Evolutionary conservation across 2,329 filamentous ascomycete species (phyloP).

Genomic region (Aspergillus terreus): DNA sequence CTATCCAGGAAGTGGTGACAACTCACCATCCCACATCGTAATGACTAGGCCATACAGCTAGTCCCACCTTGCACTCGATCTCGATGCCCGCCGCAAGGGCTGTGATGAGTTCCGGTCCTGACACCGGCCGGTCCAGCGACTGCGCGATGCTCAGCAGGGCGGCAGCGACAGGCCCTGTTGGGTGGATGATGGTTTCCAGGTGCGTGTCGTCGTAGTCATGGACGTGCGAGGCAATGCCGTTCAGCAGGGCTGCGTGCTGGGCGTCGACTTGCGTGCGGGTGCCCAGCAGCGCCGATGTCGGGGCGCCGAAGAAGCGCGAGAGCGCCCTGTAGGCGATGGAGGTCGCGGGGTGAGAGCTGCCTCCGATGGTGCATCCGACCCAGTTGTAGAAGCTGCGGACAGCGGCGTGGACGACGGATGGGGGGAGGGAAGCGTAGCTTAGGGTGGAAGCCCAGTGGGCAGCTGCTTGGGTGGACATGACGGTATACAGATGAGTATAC

Average conservation of each 20-base stretch:
- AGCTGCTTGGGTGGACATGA: not conserved
- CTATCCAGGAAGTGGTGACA: not conserved
- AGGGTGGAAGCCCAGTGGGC: slow-evolving; percentile 48
- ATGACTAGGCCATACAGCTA: slow-evolving; percentile 52
- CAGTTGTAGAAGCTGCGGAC: slow-evolving; percentile 53
- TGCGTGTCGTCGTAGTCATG: slow-evolving; percentile 58
- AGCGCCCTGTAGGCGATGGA: slow-evolving; percentile 35
- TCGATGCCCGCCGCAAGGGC: slow-evolving; percentile 53
- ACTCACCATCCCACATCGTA: slow-evolving; percentile 52
- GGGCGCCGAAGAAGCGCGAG: slow-evolving; percentile 34
- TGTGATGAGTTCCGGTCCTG: slow-evolving; percentile 48
- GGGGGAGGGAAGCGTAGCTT: slow-evolving; percentile 39
- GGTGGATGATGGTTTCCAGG: slow-evolving; percentile 55
- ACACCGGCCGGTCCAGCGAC: slow-evolving; percentile 32
- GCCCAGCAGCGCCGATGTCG: slow-evolving; percentile 37
- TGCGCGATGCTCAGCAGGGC: slow-evolving; percentile 45
- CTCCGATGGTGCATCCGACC: slow-evolving; percentile 52
- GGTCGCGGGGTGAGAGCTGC: slow-evolving; percentile 46
- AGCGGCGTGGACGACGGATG: slow-evolving; percentile 42
- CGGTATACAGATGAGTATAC: no score
- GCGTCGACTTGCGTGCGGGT: slow-evolving; percentile 34
- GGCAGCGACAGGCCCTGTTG: slow-evolving; percentile 49
- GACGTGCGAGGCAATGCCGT: slow-evolving; percentile 54
- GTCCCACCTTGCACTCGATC: slow-evolving; percentile 50
- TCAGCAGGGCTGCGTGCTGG: slow-evolving; percentile 50